Evolutionary conservation across 192 early-diverging fungal species (phyloP).

Genomic region (Phycomyces nitens): DNA sequence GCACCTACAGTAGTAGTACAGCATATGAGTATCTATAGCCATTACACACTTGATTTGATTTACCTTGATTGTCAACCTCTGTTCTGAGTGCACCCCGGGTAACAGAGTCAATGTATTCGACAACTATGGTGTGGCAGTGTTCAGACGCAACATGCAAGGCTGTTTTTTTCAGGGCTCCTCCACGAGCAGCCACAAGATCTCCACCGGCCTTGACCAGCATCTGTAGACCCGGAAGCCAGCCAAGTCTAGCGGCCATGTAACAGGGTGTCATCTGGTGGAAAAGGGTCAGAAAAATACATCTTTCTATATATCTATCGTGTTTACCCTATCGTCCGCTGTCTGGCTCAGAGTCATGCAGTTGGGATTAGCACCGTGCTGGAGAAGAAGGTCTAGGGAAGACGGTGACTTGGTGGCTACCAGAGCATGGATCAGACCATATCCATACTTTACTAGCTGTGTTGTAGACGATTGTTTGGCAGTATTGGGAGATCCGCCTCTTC

Average conservation of each 20-base stretch:
- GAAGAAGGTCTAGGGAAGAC: constrained; percentile 19
- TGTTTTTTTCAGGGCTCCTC: constrained; percentile 27
- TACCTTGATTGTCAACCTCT: constrained; percentile 20
- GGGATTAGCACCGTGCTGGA: constrained; percentile 37
- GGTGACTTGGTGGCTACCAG: constrained; percentile 21
- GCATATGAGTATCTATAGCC: background rate
- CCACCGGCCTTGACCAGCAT: constrained; percentile 31
- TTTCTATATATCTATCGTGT: background rate
- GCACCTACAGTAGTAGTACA: constrained; percentile 21
- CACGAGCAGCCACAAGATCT: constrained; percentile 23
- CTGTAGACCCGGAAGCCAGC: constrained; percentile 30
- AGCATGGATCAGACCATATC: constrained; percentile 36
- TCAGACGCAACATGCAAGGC: constrained; percentile 31
- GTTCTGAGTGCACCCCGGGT: constrained; percentile 11
- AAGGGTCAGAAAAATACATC: background rate
- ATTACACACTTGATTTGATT: background rate
- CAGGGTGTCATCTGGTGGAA: constrained; percentile 23
- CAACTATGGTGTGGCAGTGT: constrained; percentile 7
- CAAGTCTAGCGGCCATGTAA: constrained; percentile 32
- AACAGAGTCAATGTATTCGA: constrained; percentile 18
- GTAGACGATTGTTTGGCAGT: constrained; percentile 32
- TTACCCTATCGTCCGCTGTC: constrained; percentile 33
- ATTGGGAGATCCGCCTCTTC: constrained; percentile 34
- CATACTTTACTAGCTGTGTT: constrained; percentile 23
- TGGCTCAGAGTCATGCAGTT: constrained; percentile 22